These are phyloP conservation scores for Suillus subluteus DNA, from an alignment of 768 basidiomycete genomes.

Conservation along the genomic window DNA sequence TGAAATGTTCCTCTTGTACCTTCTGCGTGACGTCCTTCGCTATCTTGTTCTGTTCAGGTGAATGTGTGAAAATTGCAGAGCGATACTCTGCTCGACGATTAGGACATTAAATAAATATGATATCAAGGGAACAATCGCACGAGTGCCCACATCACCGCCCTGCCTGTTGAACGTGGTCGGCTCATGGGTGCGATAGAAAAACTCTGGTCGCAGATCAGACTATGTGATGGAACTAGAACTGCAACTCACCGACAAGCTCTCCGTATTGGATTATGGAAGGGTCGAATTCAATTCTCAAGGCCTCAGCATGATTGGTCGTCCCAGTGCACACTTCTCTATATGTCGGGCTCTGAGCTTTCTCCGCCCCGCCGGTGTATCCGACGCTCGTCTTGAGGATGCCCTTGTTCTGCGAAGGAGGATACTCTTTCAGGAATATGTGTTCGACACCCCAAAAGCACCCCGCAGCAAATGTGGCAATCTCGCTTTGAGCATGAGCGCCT, in stretches of 20 bases:
- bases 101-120: background rate
- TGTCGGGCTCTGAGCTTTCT: conserved; percentile 54
- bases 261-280: conserved; percentile 75
- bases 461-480: conserved; percentile 50
- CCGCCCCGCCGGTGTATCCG: conserved; percentile 79
- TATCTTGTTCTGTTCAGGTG: conserved; percentile 68
- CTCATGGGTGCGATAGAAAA: conserved; percentile 95
- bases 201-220: conserved; percentile 52
- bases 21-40: conserved; percentile 81
- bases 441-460: conserved; percentile 91
- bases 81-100: conserved; percentile 71
- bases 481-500: conserved; percentile 21
- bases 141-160: conserved; percentile 76
- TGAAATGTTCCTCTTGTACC: conserved; percentile 84
- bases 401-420: conserved; percentile 69
- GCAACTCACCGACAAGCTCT: conserved; percentile 78
- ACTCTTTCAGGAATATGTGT: conserved; percentile 83
- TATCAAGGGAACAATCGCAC: conserved; percentile 44
- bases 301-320: conserved; percentile 86
- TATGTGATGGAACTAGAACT: background rate
- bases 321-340: conserved; percentile 84
- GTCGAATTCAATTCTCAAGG: conserved; percentile 85
- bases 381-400: conserved; percentile 77
- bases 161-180: conserved; percentile 84
- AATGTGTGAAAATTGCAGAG: conserved; percentile 85